A percentile compares a stretch with the other conserved stretches of the same genome.
phyloP scores from a whole-genome alignment of 2,329 filamentous ascomycete genomes.

The Trichophyton rubrum region DNA sequence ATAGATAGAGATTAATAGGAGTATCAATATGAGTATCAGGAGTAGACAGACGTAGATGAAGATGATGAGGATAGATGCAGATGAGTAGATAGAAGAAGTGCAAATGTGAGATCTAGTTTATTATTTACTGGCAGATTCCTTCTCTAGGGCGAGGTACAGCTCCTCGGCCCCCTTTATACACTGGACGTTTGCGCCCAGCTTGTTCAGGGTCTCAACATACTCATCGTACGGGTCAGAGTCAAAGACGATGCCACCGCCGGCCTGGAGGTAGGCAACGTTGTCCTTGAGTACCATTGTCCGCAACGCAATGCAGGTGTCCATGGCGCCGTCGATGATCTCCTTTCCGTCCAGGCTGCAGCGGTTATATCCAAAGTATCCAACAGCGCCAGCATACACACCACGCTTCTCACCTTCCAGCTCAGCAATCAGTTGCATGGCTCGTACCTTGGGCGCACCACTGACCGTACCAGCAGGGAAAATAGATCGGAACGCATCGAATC shows the following conservation, averaged over 20 bases:
- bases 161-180: conserved; percentile 78
- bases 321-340: conserved; percentile 59
- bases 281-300: conserved; percentile 93
- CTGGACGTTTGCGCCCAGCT: conserved; percentile 77
- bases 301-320: conserved; percentile 77
- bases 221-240: conserved; percentile 86
- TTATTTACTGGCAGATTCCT: conserved; percentile 13
- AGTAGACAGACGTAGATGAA: not conserved
- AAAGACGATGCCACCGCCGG: conserved; percentile 78
- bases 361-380: conserved; percentile 90
- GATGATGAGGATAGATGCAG: not conserved
- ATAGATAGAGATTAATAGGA: not conserved
- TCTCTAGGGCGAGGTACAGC: conserved; percentile 41
- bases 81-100: not conserved
- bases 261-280: conserved; percentile 79
- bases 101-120: not conserved
- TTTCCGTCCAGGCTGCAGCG: conserved; percentile 52
- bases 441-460: conserved; percentile 87
- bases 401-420: conserved; percentile 90
- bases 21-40: no score
- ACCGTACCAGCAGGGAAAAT: conserved; percentile 97
- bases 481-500: conserved; percentile 89
- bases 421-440: conserved; percentile 92
- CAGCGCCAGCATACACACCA: conserved; percentile 88
- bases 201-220: conserved; percentile 95